These are phyloP conservation scores for Pyrenophora seminiperda DNA, from an alignment of 2,329 filamentous ascomycete genomes.

Conservation along the genomic window DNA sequence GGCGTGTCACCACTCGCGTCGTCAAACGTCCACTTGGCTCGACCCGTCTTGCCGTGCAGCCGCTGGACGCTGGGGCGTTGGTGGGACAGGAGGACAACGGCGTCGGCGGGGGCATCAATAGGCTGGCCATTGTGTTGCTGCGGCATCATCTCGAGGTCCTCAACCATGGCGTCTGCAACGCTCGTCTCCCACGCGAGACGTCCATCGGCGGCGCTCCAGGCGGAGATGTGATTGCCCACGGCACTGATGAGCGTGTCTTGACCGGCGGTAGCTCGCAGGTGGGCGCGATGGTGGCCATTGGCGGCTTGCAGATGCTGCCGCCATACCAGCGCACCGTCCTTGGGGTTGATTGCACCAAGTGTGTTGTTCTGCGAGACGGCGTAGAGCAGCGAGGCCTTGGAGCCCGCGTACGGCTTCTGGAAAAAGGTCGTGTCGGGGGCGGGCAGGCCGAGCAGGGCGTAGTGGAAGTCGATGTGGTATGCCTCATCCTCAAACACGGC, in stretches of 20 bases:
- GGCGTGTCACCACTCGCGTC: conserved; percentile 71
- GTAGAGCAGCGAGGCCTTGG: conserved; percentile 88
- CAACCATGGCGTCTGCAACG: conserved; percentile 61
- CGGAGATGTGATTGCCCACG: conserved; percentile 69
- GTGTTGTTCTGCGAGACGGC: conserved; percentile 84
- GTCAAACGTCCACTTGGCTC: conserved; percentile 77
- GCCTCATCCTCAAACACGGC: conserved; percentile 91
- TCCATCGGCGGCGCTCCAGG: conserved; percentile 84
- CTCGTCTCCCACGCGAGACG: conserved; percentile 74
- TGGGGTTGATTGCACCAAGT: conserved; percentile 86
- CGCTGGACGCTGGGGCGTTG: conserved; percentile 67
- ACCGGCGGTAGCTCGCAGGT: conserved; percentile 75
- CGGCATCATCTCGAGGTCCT: conserved; percentile 74
- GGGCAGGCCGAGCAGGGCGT: conserved; percentile 83
- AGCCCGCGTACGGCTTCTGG: conserved; percentile 79
- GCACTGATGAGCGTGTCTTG: conserved; percentile 79
- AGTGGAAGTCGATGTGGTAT: conserved; percentile 89
- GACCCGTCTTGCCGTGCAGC: conserved; percentile 73
- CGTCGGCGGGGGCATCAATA: conserved; percentile 63
- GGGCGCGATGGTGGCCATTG: conserved; percentile 35
- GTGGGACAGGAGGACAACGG: conserved; percentile 69
- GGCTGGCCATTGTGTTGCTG: conserved; percentile 66
- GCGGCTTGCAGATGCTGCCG: conserved; percentile 70
- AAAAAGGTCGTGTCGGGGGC: conserved; percentile 89
- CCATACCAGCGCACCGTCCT: conserved; percentile 84